A percentile compares a stretch with the other conserved stretches of the same genome.
Conservation (phyloP, 2,329 filamentous ascomycete species). For the Cladophialophora exuberans region DNA sequence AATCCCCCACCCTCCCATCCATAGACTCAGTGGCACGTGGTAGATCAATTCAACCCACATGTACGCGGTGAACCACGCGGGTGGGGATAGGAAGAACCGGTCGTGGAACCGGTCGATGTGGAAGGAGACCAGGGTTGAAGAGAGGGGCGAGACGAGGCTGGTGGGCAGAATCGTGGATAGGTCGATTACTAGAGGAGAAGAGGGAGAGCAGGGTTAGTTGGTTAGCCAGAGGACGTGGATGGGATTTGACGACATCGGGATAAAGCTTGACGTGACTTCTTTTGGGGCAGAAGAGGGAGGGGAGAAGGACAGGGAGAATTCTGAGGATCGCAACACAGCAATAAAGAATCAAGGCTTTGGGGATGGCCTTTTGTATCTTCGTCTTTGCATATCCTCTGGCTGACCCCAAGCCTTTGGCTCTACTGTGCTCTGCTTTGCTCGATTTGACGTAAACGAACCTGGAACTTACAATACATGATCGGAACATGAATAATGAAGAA, state of each 20-base stretch:
- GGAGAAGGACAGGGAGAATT: not conserved
- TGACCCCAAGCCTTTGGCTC: too few species aligned
- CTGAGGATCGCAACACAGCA: not conserved
- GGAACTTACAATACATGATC: constrained; percentile 60
- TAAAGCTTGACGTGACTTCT: too few species aligned
- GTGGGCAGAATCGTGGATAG: constrained; percentile 62
- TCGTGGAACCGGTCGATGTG: constrained; percentile 66
- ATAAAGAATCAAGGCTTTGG: too few species aligned
- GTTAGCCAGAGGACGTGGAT: not conserved
- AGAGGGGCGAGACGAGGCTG: constrained; percentile 53
- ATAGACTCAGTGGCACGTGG: constrained; percentile 64
- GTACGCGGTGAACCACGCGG: constrained; percentile 63
- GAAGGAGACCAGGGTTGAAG: constrained; percentile 55
- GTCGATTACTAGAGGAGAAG: constrained; percentile 58
- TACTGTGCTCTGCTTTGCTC: too few species aligned
- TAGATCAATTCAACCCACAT: constrained; percentile 63
- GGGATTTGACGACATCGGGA: not conserved
- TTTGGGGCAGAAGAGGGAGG: not conserved
- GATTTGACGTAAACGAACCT: too few species aligned
- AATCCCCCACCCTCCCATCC: constrained; percentile 62
- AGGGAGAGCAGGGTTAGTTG: not conserved
- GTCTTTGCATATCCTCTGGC: too few species aligned
- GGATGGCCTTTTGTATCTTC: too few species aligned
- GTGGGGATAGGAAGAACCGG: constrained; percentile 63
- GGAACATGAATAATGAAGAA: constrained; percentile 67